Base-by-base conservation (phyloP, 2,329 filamentous ascomycete genomes). In the Colletotrichum cordylinicola region DNA sequence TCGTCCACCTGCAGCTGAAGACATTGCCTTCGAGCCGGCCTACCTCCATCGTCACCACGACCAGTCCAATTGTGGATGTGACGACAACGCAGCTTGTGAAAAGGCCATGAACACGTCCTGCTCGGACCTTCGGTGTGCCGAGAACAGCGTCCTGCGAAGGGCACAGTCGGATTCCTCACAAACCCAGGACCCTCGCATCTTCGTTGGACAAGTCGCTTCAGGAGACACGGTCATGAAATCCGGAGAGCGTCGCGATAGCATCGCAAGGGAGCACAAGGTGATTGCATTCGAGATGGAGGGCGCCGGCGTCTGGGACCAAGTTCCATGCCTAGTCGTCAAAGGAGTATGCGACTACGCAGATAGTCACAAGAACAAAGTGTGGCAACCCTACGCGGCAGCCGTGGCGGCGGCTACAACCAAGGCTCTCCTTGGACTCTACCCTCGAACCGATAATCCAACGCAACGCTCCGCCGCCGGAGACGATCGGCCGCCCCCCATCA, bases 141-240 rank as follows among this genome's bases (percentile, higher is more conserved):
- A 71, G 16, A 39, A n/a, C 4, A 16, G 78, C 10, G 56, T 80
- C 3, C 48, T 79, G 1, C 9, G 27, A 1, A 78, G 78, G 31
- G 66, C 27, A 5, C 74, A 70, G 3, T 31, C 73, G 1, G 68
- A 12, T 1, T 8, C 2, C 4, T 4, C 24, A 35, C 2, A 1
- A 8, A 16, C n/a, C 4, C 35, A 12, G 6, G 56, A 56, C 2
- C 4, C 18, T 16, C 55, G 27, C 0, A 52, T 70, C 3, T 31
- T 39, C 35, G n/a, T 80, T 31, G 80, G 79, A 1, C 31, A 71
- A 27, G 81, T 88, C 27, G 85, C 64, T 10, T 87, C 85, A 1
- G 85, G 82, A 27, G 82, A 88, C 67, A 80, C 78, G 0, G 84
- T 88, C 2, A 84, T 89, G 75, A 86, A 85, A 61, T 83, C 82